Evolutionary conservation across 352 stramenopile genomes (phyloP), one percentile per base, ranked within the genome.

Genomic region (Phytopythium boreale): DNA sequence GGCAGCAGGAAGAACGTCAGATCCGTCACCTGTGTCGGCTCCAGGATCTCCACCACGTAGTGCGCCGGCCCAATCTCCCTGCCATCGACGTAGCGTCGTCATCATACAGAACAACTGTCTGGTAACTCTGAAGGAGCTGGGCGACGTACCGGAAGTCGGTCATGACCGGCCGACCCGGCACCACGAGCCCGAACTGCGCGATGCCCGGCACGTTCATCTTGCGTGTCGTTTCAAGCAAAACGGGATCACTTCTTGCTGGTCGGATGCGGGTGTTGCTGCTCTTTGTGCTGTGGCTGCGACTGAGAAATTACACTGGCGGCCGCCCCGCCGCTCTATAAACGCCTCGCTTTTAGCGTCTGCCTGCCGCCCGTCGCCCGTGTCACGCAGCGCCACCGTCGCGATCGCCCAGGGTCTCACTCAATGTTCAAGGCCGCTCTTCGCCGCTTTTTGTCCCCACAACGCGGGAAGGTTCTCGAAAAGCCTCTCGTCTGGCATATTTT

Each of bases 1-100:
- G 83, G 83, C 43, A 92, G 44, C 29, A 92, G 50, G 63, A 92
- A 92, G 74, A 92, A 92, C 22, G 81, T 89, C 49, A 92, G 67
- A 56, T 92, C 83, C 39, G 79, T 84, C 39, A 92, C 74, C 31
- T 82, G 70, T 0, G 62, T 76, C 10, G 83, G 83, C 56, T 89
- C 75, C 14, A 73, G 17, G 31, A 92, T 85, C 62, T 87, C 80
- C 44, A 84, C 66, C 31, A 90, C 75, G 36, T 83, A 90, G 47
- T 87, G 81, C n/a, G 69, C 71, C 5, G 81, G 81, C 14, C 73
- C 78, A 29, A 90, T 88, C 61, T 87, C 77, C 51, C 79, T 90
- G 57, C 50, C 24, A 29, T 24, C 31, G 36, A 43, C 53, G 14
- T 34, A 59, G 20, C 0, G 41, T 60, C 24, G 53, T 17, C 41